phyloP scores from a whole-genome alignment of 257 asterid genomes.

The Lycium barbarum region DNA sequence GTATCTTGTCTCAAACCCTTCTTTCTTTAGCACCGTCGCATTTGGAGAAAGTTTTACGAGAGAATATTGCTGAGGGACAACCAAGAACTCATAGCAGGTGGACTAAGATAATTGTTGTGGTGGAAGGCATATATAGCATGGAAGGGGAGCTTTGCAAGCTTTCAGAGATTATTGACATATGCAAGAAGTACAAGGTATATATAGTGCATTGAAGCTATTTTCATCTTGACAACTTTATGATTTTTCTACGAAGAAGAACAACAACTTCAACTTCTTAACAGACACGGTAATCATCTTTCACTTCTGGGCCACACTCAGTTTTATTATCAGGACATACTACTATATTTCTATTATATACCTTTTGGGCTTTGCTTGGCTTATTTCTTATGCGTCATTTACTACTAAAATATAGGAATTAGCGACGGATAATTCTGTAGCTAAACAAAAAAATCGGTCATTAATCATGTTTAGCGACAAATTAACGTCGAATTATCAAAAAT shows the following conservation, averaged over 20 bases:
- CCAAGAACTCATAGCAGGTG: conserved; percentile 96
- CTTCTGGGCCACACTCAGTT: not conserved
- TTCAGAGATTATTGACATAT: conserved; percentile 89
- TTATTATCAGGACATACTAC: not conserved
- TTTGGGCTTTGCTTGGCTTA: not conserved
- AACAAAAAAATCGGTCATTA: no score
- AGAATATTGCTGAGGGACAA: conserved; percentile 92
- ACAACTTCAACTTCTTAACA: not conserved
- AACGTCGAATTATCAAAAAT: no score
- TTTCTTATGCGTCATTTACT: not conserved
- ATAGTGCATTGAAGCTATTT: conserved; percentile 20
- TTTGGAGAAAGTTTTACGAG: conserved; percentile 86
- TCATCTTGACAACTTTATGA: not conserved
- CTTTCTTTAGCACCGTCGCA: conserved; percentile 79
- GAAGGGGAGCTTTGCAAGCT: conserved; percentile 97
- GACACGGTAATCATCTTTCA: not conserved
- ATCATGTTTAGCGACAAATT: no score
- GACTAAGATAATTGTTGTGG: conserved; percentile 93
- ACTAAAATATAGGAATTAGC: no score
- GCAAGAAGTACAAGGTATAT: conserved; percentile 92
- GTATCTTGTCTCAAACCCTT: conserved; percentile 22
- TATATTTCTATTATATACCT: not conserved
- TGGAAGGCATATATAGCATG: conserved; percentile 99
- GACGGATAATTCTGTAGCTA: no score
- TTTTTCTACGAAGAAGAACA: not conserved